phyloP scores from a whole-genome alignment of 495 filamentous ascomycete species.

The Penicillium antarcticum region DNA sequence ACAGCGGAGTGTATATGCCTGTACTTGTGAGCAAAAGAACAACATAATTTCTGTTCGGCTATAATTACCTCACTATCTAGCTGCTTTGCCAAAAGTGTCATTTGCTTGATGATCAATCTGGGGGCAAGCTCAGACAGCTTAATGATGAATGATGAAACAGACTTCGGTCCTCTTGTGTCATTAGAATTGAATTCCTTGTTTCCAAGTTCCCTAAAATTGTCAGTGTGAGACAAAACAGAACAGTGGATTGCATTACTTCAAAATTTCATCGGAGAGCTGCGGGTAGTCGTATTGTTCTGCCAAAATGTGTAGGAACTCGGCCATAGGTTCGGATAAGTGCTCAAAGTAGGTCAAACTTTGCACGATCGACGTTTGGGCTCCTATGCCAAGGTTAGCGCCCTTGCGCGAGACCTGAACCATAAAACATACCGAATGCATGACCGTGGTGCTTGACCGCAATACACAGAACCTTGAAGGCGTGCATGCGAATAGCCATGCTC shows the following conservation, averaged over 20 bases:
- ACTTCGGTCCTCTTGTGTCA: constrained; percentile 92
- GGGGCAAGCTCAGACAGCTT: constrained; percentile 96
- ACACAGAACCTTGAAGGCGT: constrained; percentile 93
- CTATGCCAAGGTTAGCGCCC: constrained; percentile 43
- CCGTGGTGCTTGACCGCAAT: constrained; percentile 98
- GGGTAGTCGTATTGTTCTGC: constrained; percentile 97
- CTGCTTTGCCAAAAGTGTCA: constrained; percentile 88
- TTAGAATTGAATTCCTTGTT: constrained; percentile 98
- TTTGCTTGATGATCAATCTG: constrained; percentile 92
- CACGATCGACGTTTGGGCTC: constrained; percentile 95
- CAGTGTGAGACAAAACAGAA: constrained; percentile 15
- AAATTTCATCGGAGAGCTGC: constrained; percentile 88
- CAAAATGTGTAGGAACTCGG: constrained; percentile 94
- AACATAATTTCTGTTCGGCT: neutral
- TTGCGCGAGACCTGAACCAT: neutral
- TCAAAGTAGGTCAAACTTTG: constrained; percentile 98
- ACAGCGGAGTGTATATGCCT: constrained; percentile 91
- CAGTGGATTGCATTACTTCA: constrained; percentile 44
- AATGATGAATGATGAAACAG: constrained; percentile 92
- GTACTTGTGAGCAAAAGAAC: neutral
- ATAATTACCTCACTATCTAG: constrained; percentile 80
- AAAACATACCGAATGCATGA: constrained; percentile 79
- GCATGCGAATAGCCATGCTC: constrained; percentile 87
- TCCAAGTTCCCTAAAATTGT: constrained; percentile 68
- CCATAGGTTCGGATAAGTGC: constrained; percentile 97